These are phyloP conservation scores for Cryphonectria radicalis DNA, from an alignment of 2,329 filamentous ascomycete species.

Conservation along the genomic window DNA sequence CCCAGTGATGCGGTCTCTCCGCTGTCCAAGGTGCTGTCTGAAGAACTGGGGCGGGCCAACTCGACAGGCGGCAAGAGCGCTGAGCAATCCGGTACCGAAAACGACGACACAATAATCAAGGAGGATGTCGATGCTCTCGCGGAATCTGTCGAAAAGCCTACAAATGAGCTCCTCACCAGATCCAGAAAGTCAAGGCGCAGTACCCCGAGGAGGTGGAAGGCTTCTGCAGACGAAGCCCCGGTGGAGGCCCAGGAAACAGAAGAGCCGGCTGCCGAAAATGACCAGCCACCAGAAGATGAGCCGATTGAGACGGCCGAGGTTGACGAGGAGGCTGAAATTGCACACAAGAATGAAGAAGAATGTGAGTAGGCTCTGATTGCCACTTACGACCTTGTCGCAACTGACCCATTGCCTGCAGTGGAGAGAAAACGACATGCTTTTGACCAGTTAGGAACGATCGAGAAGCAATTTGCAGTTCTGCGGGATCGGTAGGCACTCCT, in stretches of 20 bases:
- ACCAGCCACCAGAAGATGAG: conserved; percentile 40
- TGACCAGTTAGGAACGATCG: conserved; percentile 77
- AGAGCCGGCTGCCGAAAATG: conserved; percentile 14
- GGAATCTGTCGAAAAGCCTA: conserved; percentile 30
- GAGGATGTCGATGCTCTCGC: conserved; percentile 45
- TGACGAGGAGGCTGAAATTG: conserved; percentile 63
- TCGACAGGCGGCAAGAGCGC: conserved; percentile 44
- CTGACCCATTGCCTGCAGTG: conserved; percentile 55
- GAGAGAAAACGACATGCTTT: conserved; percentile 79
- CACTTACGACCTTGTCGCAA: conserved; percentile 14
- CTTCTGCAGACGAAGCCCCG: conserved; percentile 35
- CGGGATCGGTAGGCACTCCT: conserved; percentile 67
- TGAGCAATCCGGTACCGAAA: conserved; percentile 51
- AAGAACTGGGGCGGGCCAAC: conserved; percentile 40
- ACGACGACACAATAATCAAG: conserved; percentile 42
- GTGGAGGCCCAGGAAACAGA: conserved; percentile 32
- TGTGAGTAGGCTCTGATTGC: conserved; percentile 46
- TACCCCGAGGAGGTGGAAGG: conserved; percentile 40
- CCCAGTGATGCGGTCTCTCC: conserved; percentile 43
- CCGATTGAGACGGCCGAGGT: conserved; percentile 60
- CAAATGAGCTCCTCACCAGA: conserved; percentile 31
- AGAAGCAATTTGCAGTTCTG: conserved; percentile 86
- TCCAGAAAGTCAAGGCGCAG: conserved; percentile 36
- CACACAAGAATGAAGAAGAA: conserved; percentile 67
- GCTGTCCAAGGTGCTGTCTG: conserved; percentile 40